Percentiles rank a stretch among this genome's conserved stretches.
Conservation (phyloP, 2,329 filamentous ascomycete species). For the Fusarium sarcochroum region DNA sequence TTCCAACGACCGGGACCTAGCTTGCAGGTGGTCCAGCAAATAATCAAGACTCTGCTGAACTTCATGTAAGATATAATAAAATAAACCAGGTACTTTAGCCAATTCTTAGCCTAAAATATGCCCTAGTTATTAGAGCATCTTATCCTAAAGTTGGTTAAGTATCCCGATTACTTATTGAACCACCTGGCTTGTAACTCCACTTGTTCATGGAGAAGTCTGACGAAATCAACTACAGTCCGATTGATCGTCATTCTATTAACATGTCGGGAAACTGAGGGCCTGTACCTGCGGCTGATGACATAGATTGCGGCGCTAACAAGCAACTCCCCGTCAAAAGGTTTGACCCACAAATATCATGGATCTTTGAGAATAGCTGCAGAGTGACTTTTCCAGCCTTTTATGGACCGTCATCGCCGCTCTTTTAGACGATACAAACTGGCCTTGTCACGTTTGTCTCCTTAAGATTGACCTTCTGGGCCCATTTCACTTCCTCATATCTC, state of each 20-base stretch:
- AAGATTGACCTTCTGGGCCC: background rate
- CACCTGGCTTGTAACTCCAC: too few species aligned
- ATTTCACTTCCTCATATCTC: background rate
- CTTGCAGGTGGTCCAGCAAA: too few species aligned
- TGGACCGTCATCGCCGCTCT: background rate
- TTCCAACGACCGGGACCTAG: too few species aligned
- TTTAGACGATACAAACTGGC: background rate
- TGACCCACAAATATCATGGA: slow-evolving; percentile 29
- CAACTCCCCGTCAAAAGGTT: slow-evolving; percentile 29
- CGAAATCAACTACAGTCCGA: background rate
- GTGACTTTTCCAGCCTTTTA: slow-evolving; percentile 11
- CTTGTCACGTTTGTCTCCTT: background rate
- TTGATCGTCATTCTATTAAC: slow-evolving; percentile 15
- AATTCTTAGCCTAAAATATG: too few species aligned
- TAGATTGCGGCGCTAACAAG: slow-evolving; percentile 34
- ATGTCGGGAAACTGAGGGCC: slow-evolving; percentile 6
- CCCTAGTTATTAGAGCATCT: too few species aligned
- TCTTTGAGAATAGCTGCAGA: slow-evolving; percentile 33
- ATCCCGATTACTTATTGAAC: too few species aligned
- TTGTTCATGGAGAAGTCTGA: background rate
- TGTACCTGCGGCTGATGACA: slow-evolving; percentile 30
- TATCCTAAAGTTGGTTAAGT: too few species aligned
- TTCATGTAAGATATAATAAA: too few species aligned
- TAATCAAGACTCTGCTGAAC: too few species aligned
- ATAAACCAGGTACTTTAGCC: too few species aligned